Evolutionary conservation across 768 basidiomycete genomes (phyloP).

Genomic region (Leccinum barrowsii): DNA sequence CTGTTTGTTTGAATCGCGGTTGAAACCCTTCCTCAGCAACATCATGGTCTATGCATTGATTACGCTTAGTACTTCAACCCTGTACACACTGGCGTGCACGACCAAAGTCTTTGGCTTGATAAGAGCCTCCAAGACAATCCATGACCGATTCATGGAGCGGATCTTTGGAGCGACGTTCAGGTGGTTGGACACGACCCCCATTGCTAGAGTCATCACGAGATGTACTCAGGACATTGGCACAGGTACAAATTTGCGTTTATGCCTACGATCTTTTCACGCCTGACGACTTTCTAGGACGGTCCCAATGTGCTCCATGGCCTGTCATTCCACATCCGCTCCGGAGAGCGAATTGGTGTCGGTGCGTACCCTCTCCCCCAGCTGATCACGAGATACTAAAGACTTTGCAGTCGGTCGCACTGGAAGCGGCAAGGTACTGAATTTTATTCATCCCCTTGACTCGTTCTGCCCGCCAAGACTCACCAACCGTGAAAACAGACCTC

Average conservation of each 20-base stretch:
- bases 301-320: no score
- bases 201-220: conserved; percentile 27
- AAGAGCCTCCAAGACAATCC: conserved; percentile 54
- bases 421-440: no score
- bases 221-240: conserved; percentile 50
- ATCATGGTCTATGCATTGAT: conserved; percentile 41
- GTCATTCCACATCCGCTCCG: no score
- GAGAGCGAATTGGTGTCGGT: no score
- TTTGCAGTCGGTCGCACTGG: no score
- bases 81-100: conserved; percentile 35
- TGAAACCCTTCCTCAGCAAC: conserved; percentile 37
- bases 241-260: not conserved
- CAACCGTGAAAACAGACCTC: no score
- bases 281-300: no score
- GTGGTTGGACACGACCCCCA: conserved; percentile 44
- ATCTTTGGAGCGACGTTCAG: conserved; percentile 60
- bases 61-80: conserved; percentile 27
- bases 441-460: no score
- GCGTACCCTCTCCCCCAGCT: no score
- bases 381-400: no score
- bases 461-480: no score
- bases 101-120: conserved; percentile 44
- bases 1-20: not conserved
- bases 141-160: conserved; percentile 47
- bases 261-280: not conserved